Evolutionary conservation across 768 basidiomycete genomes (phyloP).

Genomic region (Tylopilus felleus): DNA sequence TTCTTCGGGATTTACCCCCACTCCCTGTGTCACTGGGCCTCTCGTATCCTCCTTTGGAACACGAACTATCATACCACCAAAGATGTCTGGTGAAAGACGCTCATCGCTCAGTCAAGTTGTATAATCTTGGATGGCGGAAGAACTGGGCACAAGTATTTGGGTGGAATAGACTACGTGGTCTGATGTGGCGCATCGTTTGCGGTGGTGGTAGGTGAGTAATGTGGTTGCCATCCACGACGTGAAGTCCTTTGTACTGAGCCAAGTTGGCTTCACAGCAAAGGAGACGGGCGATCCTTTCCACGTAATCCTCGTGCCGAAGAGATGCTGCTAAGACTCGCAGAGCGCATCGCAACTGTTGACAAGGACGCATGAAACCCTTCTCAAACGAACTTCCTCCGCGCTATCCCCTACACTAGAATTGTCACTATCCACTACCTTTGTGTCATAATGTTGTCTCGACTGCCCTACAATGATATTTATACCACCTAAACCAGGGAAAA

Average conservation of each 20-base stretch:
- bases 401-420: constrained; percentile 1
- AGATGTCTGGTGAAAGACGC: constrained; percentile 62
- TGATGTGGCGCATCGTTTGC: constrained; percentile 49
- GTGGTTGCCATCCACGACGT: background rate
- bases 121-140: constrained; percentile 69
- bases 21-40: constrained; percentile 47
- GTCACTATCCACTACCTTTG: constrained; percentile 1
- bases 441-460: constrained; percentile 4
- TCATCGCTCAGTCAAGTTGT: constrained; percentile 57
- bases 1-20: constrained; percentile 68
- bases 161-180: constrained; percentile 49
- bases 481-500: background rate
- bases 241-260: background rate
- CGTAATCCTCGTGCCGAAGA: constrained; percentile 66
- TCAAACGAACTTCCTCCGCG: background rate
- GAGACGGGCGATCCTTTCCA: constrained; percentile 67
- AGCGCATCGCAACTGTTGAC: constrained; percentile 57
- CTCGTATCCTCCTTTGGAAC: constrained; percentile 69
- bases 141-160: constrained; percentile 74
- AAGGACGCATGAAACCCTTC: constrained; percentile 36
- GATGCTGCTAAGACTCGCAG: constrained; percentile 62
- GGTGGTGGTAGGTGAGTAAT: constrained; percentile 64
- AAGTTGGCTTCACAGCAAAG: constrained; percentile 38
- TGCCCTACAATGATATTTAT: constrained; percentile 1
- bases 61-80: constrained; percentile 64